phyloP scores from a whole-genome alignment of 202 grass and related monocot species.

The Brachypodium distachyon region DNA sequence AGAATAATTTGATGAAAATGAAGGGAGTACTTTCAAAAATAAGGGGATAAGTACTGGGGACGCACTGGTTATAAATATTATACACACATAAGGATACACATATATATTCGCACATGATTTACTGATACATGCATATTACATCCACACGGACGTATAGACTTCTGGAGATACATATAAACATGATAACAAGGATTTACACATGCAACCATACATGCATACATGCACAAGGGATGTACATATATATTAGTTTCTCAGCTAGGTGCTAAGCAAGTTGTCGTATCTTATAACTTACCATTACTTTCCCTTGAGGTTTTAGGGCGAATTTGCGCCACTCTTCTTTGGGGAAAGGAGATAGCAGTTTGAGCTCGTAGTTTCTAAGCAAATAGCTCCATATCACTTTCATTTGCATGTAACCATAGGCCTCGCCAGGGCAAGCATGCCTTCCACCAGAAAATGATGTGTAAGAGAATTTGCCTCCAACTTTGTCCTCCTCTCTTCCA shows the following conservation, averaged over 20 bases:
- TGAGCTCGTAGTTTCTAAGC: background rate
- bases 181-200: no score
- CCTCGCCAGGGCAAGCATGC: background rate
- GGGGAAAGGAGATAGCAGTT: background rate
- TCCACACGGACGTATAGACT: no score
- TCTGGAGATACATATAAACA: no score
- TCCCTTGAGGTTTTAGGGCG: background rate
- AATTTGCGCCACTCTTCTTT: background rate
- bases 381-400: background rate
- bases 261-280: background rate
- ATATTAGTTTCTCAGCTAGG: background rate
- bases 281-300: background rate
- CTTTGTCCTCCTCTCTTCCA: background rate
- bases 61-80: background rate
- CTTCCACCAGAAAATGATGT: background rate
- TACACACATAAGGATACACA: background rate
- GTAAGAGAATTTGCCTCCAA: background rate
- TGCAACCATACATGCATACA: no score
- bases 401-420: background rate
- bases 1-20: no score
- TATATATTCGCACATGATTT: no score
- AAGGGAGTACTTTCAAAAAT: no score
- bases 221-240: no score
- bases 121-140: background rate
- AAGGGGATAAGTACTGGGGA: no score